These are phyloP conservation scores for Erysimum cheiranthoides DNA, from an alignment of 345 rosid genomes.

Conservation along the genomic window DNA sequence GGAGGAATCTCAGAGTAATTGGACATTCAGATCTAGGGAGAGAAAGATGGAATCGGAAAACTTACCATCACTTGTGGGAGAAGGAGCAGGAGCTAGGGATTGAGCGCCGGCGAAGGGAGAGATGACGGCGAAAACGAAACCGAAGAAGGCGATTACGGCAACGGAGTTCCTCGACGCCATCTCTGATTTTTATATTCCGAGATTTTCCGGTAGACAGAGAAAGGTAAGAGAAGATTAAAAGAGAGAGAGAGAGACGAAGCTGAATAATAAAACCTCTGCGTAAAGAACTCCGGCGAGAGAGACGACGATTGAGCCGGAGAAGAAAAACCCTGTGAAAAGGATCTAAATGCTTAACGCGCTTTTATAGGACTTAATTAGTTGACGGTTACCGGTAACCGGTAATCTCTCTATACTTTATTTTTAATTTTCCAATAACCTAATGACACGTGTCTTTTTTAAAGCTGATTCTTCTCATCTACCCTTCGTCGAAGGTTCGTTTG, in stretches of 20 bases:
- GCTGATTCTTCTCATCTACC: neutral
- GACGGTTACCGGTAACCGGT: constrained; percentile 2
- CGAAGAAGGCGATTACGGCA: constrained; percentile 35
- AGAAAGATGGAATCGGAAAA: neutral
- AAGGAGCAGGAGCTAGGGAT: constrained; percentile 58
- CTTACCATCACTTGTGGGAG: constrained; percentile 69
- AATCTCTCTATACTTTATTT: neutral
- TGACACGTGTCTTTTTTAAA: neutral
- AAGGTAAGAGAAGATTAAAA: no score
- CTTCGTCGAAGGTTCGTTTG: neutral
- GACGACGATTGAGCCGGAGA: neutral
- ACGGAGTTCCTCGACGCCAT: constrained; percentile 45
- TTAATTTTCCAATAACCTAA: neutral
- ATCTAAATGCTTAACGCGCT: neutral
- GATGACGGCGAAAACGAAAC: constrained; percentile 43
- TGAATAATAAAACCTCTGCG: neutral
- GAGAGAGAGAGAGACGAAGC: neutral
- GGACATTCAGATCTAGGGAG: neutral
- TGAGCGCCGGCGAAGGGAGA: constrained; percentile 49
- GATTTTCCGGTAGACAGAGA: neutral
- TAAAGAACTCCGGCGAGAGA: neutral
- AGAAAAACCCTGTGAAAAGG: no score
- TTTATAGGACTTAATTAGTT: neutral
- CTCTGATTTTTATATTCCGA: neutral
- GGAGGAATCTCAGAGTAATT: neutral